Percentiles rank a stretch among this genome's conserved stretches.
Evolutionary conservation across 352 stramenopile genomes (phyloP).

Genomic region (Globisporangium camurandrum): DNA sequence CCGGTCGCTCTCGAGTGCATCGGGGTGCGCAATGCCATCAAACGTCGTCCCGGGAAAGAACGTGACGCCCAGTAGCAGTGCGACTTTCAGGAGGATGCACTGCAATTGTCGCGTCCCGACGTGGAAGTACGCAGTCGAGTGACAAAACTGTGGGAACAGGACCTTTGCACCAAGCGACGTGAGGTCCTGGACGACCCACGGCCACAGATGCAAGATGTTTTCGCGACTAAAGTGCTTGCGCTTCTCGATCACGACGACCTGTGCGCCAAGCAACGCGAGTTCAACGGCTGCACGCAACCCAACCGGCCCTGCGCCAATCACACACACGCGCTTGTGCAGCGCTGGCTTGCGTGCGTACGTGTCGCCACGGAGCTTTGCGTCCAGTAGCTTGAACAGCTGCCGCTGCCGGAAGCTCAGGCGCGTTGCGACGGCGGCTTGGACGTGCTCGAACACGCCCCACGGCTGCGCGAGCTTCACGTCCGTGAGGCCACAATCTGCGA

Average conservation of each 20-base stretch:
- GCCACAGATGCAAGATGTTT: constrained; percentile 82
- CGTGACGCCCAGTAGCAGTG: constrained; percentile 60
- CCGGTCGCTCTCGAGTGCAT: constrained; percentile 43
- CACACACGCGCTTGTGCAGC: constrained; percentile 59
- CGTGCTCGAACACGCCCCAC: constrained; percentile 55
- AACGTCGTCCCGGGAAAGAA: constrained; percentile 60
- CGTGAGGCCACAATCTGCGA: constrained; percentile 44
- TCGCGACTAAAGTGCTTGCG: constrained; percentile 72
- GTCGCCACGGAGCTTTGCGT: constrained; percentile 41
- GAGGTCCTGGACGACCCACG: constrained; percentile 78
- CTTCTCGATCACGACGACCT: constrained; percentile 80
- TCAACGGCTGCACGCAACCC: constrained; percentile 71
- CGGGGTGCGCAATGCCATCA: constrained; percentile 39
- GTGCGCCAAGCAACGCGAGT: constrained; percentile 51
- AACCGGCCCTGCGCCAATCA: constrained; percentile 70
- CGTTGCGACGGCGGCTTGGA: constrained; percentile 44
- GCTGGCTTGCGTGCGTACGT: constrained; percentile 52
- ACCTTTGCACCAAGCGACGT: constrained; percentile 75
- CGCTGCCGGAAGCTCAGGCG: constrained; percentile 70
- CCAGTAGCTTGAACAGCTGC: constrained; percentile 69
- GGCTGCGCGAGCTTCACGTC: constrained; percentile 42
- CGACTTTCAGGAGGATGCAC: constrained; percentile 79
- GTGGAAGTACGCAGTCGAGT: constrained; percentile 80
- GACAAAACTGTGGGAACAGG: constrained; percentile 75
- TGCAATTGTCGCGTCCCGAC: constrained; percentile 82